Base-by-base conservation (phyloP, 306 rosid genomes). In the barrel medic (Medicago truncatula) region DNA sequence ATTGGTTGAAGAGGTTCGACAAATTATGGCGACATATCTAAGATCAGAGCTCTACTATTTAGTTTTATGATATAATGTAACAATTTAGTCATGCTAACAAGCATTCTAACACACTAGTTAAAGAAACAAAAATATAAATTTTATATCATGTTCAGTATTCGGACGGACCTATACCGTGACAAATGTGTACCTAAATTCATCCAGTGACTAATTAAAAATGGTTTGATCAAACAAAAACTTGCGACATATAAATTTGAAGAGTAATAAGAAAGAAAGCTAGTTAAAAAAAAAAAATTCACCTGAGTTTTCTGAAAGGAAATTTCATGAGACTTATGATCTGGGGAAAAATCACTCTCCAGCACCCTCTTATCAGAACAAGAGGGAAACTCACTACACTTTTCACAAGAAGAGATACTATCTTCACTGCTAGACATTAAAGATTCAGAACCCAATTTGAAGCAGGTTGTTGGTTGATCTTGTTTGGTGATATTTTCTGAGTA, bases 301-400 rank as follows among this genome's bases (percentile, higher is more conserved):
- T 71, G 67, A 57, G 20, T 52, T 40, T n/a, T 70, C 21, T 49
- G 72, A 28, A 20, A 78, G 71, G 65, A 38, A 47, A 78, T 38
- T 46, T 38, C 28, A 34, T 1, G 2, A 31, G 64, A 66, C 54
- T n/a, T 47, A 18, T 41, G 20, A 15, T 69, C 4, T 9, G 36
- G 3, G 5, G 70, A 5, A 25, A n/a, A 56, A 56, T 67, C 67
- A 3, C 11, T 3, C 49, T 36, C 76, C 56, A 39, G 8, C 34
- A 61, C 13, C 17, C 39, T 40, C 8, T 23, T 46, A 14, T 40
- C 9, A 54, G 61, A 54, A 54, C 23, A 7, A 54, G 25, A 18
- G 39, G 16, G 9, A 59, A 59, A 6, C 0, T 59, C 16, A 25
- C 65, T 56, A 56, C 62, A 10, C 34, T 56, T 65, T 39, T 65